A percentile compares a stretch with the other conserved stretches of the same genome.
These are phyloP conservation scores for Amanita muscaria DNA, from an alignment of 768 basidiomycete species.

Conservation along the genomic window DNA sequence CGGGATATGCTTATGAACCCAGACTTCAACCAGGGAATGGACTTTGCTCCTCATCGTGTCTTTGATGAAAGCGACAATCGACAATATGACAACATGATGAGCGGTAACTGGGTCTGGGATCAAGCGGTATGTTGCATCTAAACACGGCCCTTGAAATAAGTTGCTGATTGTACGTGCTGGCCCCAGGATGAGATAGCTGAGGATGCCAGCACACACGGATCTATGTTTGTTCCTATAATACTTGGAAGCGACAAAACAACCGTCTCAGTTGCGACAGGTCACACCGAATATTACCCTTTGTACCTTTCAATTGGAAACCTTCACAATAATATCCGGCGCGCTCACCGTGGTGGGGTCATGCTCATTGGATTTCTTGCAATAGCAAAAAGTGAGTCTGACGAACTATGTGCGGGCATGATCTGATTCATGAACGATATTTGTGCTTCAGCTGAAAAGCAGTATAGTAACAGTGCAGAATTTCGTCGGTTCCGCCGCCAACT, in stretches of 20 bases:
- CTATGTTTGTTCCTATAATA: conserved; percentile 19
- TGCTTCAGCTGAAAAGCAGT: conserved; percentile 12
- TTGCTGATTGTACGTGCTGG: background rate
- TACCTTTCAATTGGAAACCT: conserved; percentile 25
- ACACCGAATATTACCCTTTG: conserved; percentile 22
- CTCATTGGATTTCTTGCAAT: conserved; percentile 22
- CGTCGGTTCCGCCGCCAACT: conserved; percentile 22
- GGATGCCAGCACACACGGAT: conserved; percentile 10
- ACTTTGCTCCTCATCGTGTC: conserved; percentile 22
- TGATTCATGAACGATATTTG: background rate
- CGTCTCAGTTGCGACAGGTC: conserved; percentile 23
- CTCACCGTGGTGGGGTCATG: conserved; percentile 17
- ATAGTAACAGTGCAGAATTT: conserved; percentile 14
- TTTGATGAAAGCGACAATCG: conserved; percentile 13
- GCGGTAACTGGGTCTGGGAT: conserved; percentile 27
- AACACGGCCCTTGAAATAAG: no score
- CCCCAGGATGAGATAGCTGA: conserved; percentile 12
- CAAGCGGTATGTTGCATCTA: conserved; percentile 14
- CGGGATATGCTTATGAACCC: conserved; percentile 23
- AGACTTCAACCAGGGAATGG: conserved; percentile 24
- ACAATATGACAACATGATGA: conserved; percentile 28
- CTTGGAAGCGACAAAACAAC: conserved; percentile 25
- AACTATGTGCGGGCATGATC: background rate
- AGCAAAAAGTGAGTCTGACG: conserved; percentile 18
- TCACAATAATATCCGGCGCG: conserved; percentile 18